Percentiles rank a stretch among this genome's conserved stretches.
phyloP scores from a whole-genome alignment of 2,329 filamentous ascomycete species.

The Cladosporium sp. region DNA sequence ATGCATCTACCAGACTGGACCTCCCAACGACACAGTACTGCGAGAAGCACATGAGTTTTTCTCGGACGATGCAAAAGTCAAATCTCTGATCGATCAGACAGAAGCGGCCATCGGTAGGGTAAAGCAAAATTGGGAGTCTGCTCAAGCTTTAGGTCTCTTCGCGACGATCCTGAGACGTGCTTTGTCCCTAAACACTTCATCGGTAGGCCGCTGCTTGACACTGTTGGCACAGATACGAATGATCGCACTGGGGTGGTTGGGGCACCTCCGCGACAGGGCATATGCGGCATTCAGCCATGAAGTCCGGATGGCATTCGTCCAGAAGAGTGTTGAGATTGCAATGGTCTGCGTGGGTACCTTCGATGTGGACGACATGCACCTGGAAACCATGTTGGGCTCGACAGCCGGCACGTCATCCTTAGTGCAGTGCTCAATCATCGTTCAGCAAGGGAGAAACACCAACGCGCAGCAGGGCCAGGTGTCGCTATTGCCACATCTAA shows the following conservation, averaged over 20 bases:
- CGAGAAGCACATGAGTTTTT: constrained; percentile 43
- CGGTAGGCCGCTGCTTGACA: constrained; percentile 7
- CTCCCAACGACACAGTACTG: constrained; percentile 35
- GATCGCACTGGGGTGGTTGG: constrained; percentile 50
- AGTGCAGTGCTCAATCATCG: neutral
- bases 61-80: constrained; percentile 48
- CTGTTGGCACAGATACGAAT: constrained; percentile 39
- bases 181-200: constrained; percentile 17
- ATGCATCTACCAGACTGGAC: constrained; percentile 54
- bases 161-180: constrained; percentile 20
- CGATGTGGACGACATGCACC: constrained; percentile 22
- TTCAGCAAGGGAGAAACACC: neutral
- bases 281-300: constrained; percentile 37
- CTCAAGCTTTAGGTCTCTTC: constrained; percentile 20
- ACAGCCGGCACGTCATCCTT: constrained; percentile 13
- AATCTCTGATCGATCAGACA: constrained; percentile 47
- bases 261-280: constrained; percentile 44
- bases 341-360: constrained; percentile 54
- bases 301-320: constrained; percentile 21
- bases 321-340: constrained; percentile 49
- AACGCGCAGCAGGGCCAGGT: neutral
- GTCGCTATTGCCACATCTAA: neutral
- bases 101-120: constrained; percentile 22
- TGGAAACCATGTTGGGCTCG: constrained; percentile 17
- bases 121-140: constrained; percentile 25